Evolutionary conservation across 768 basidiomycete species (phyloP).

Genomic region (Lactarius hatsudake): DNA sequence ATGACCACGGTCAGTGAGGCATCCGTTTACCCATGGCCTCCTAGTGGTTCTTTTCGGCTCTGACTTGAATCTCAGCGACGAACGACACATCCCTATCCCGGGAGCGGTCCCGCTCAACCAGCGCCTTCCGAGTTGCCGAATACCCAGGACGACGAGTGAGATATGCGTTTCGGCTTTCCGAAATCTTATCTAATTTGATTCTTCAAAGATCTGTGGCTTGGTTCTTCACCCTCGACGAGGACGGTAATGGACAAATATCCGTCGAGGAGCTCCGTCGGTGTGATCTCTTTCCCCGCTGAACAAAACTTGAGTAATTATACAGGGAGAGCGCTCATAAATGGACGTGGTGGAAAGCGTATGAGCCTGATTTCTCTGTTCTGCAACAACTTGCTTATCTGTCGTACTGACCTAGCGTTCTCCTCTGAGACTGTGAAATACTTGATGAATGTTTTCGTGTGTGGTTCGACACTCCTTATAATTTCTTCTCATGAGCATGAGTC

Average conservation of each 20-base stretch:
- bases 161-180: background rate
- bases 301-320: background rate
- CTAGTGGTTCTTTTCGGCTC: background rate
- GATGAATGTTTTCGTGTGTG: constrained; percentile 10
- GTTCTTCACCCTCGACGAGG: constrained; percentile 8
- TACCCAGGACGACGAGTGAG: constrained; percentile 7
- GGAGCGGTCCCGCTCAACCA: background rate
- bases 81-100: background rate
- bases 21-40: background rate
- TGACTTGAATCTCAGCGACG: background rate
- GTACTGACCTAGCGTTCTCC: background rate
- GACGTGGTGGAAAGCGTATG: constrained; percentile 3
- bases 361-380: background rate
- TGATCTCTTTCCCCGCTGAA: background rate
- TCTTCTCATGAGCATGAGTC: background rate
- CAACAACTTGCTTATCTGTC: background rate
- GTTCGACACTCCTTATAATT: background rate
- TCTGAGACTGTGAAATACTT: constrained; percentile 9
- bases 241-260: constrained; percentile 8
- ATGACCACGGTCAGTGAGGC: background rate
- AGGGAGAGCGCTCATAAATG: constrained; percentile 9
- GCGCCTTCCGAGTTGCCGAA: background rate
- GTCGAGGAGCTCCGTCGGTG: constrained; percentile 9
- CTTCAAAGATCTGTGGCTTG: background rate
- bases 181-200: background rate